These are phyloP conservation scores for Parasarocladium wereldwijsianum DNA, from an alignment of 2,329 filamentous ascomycete species.

Conservation along the genomic window DNA sequence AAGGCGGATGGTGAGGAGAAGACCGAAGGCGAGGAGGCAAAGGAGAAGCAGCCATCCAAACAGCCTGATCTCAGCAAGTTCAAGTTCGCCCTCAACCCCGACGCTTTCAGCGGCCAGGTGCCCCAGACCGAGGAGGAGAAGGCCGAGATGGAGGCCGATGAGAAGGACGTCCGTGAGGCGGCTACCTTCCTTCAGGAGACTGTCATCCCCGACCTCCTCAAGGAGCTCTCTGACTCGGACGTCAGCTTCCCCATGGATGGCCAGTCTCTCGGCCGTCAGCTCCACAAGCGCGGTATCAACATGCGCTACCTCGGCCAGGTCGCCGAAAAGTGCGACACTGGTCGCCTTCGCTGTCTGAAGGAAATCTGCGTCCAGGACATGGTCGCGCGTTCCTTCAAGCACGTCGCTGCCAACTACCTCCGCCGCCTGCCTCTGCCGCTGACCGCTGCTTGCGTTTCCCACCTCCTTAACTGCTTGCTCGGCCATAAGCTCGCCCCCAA, in stretches of 20 bases:
- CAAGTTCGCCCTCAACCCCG: constrained; percentile 79
- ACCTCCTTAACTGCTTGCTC: constrained; percentile 87
- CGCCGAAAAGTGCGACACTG: constrained; percentile 49
- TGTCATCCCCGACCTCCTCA: constrained; percentile 71
- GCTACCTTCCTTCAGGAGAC: constrained; percentile 64
- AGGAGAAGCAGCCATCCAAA: constrained; percentile 36
- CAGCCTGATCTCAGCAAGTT: constrained; percentile 80
- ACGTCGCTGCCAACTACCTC: constrained; percentile 67
- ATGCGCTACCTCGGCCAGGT: constrained; percentile 87
- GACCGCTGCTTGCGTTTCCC: constrained; percentile 63
- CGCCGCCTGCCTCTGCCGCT: constrained; percentile 67
- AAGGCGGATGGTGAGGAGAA: constrained; percentile 7
- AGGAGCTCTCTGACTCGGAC: constrained; percentile 80
- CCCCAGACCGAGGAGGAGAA: constrained; percentile 88
- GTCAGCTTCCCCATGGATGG: constrained; percentile 98
- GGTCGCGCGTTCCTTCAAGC: constrained; percentile 91
- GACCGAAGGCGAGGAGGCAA: constrained; percentile 12
- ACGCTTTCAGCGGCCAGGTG: constrained; percentile 84
- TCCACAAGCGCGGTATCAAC: constrained; percentile 97
- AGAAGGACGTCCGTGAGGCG: constrained; percentile 73
- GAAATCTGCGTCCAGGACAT: constrained; percentile 79
- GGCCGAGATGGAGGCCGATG: constrained; percentile 65
- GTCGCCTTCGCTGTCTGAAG: constrained; percentile 62
- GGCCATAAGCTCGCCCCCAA: constrained; percentile 63
- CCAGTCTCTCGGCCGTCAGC: constrained; percentile 69